Base-by-base conservation (phyloP, 129 eudicot species). In the Centaurea solstitialis region DNA sequence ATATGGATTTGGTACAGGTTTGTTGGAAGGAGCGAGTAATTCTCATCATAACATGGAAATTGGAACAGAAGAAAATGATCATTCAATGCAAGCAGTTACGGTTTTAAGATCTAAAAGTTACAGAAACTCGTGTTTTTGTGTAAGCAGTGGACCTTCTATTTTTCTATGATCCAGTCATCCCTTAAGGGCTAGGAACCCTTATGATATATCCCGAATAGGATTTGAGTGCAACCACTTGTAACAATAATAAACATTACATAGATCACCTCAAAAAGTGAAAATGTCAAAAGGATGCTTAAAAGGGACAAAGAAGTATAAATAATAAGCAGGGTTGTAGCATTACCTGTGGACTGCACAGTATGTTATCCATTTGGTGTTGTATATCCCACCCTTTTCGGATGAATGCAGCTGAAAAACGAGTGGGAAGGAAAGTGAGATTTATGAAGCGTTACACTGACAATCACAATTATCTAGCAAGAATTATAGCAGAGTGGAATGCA, bases 261-360 rank as follows among this genome's bases (percentile, higher is more conserved):
- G 4, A 17, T 50, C 62, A 15, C 62, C 62, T 50, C 62, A 50
- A 50, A 50, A 50, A 15, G 20, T 47, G 61, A 47, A 47, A 47
- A 13, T 4, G 18, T 47, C 18, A 7, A 61, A 61, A 61, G 67
- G 67, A 20, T 17, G 67, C 67, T 61, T 4, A 61, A 18, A 61
- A 18, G 18, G 20, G 24, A 3, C 5, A 47, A 47, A 47, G 5
- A 45, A 11, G 11, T 15, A 47, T 20, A 59, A 59, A 59, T 59
- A 20, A 7, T 3, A 59, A 59, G 67, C 61, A 38, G 30, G 15
- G 26, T 65, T 13, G 57, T 30, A 81, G 68, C 69, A 45, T 72
- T 88, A 93, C 99, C 95, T 91, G 78, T 96, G 98, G 79, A 74
- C 70, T 73, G 95, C 85, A 83, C 99, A 96, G 79, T 93, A 93